phyloP scores from a whole-genome alignment of 2,329 filamentous ascomycete species.

The Botrytis sinoallii region DNA sequence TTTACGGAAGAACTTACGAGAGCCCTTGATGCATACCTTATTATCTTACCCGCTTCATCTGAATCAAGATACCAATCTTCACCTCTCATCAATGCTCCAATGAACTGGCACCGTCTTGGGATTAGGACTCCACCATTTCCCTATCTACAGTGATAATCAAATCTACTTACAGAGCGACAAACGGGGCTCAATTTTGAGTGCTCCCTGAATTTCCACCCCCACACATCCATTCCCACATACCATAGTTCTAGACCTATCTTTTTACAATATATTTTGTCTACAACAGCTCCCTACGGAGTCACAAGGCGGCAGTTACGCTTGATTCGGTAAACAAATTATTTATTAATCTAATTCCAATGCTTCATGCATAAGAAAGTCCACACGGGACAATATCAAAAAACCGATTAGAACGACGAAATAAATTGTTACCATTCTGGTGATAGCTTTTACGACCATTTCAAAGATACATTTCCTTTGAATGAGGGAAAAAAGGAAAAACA shows the following conservation, averaged over 20 bases:
- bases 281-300: conserved; percentile 1
- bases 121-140: conserved; percentile 1
- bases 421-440: conserved; percentile 8
- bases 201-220: conserved; percentile 16
- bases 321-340: conserved; percentile 11
- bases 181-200: conserved; percentile 8
- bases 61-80: background rate
- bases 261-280: conserved; percentile 12
- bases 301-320: conserved; percentile 20
- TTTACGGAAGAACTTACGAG: conserved; percentile 5
- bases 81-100: background rate
- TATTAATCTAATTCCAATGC: conserved; percentile 12
- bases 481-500: conserved; percentile 2
- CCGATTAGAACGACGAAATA: background rate
- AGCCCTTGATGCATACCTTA: conserved; percentile 11
- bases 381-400: background rate
- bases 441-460: background rate
- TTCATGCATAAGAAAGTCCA: conserved; percentile 6
- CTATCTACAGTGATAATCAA: conserved; percentile 5
- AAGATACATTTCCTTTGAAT: background rate
- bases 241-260: conserved; percentile 17
- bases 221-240: conserved; percentile 4
- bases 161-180: conserved; percentile 1
- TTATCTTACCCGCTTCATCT: conserved; percentile 1
- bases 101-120: background rate